Conservation (phyloP, 1,139 yeast genomes). For the Arxiozyma slooffiae region DNA sequence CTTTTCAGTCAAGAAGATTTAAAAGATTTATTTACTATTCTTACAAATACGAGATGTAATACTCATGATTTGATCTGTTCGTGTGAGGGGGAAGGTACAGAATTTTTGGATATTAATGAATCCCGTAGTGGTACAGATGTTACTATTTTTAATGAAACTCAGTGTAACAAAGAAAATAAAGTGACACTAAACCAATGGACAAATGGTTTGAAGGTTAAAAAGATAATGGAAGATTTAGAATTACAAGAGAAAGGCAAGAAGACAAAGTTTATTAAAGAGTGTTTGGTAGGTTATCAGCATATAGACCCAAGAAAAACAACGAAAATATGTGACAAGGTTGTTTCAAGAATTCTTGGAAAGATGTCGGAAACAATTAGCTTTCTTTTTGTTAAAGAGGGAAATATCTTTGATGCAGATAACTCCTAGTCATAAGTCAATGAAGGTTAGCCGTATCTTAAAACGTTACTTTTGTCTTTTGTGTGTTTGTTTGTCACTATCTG, state of each 20-base stretch:
- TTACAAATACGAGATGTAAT: constrained; percentile 45
- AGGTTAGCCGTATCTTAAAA: not conserved
- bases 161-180: not conserved
- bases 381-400: constrained; percentile 23
- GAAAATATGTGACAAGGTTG: constrained; percentile 16
- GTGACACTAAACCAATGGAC: constrained; percentile 32
- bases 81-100: constrained; percentile 43
- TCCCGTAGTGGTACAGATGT: constrained; percentile 12
- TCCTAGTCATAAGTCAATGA: not conserved
- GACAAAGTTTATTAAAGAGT: constrained; percentile 41
- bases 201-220: constrained; percentile 43
- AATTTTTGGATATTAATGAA: constrained; percentile 9
- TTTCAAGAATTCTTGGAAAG: constrained; percentile 16
- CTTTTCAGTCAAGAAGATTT: constrained; percentile 57
- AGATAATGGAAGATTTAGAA: constrained; percentile 28
- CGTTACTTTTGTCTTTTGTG: too few relatives aligned
- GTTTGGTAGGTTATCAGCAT: constrained; percentile 55
- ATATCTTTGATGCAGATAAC: not conserved
- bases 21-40: constrained; percentile 61
- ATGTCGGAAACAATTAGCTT: constrained; percentile 17
- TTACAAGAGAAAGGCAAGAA: constrained; percentile 26
- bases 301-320: constrained; percentile 36
- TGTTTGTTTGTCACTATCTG: not conserved
- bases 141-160: not conserved
- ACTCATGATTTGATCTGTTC: constrained; percentile 78